These are phyloP conservation scores for Tylopilus rubrobrunneus DNA, from an alignment of 768 basidiomycete genomes.

Conservation along the genomic window DNA sequence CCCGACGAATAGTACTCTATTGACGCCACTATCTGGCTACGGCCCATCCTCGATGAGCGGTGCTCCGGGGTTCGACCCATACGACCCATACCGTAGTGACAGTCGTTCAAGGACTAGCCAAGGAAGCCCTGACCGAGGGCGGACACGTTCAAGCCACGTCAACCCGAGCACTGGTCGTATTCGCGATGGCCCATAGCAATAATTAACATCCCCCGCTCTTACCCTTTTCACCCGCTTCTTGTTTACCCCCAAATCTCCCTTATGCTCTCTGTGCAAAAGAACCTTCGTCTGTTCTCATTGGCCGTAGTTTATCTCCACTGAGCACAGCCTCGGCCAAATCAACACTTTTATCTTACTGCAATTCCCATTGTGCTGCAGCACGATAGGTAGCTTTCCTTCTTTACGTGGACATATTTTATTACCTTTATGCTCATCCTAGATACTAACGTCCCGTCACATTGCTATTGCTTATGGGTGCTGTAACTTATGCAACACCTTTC, in stretches of 20 bases:
- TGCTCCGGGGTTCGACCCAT: slow-evolving; percentile 12
- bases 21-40: slow-evolving; percentile 68
- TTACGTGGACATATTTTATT: slow-evolving; percentile 30
- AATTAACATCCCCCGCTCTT: neutral
- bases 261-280: slow-evolving; percentile 6
- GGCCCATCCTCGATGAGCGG: slow-evolving; percentile 37
- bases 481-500: slow-evolving; percentile 9
- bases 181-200: slow-evolving; percentile 9
- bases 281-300: slow-evolving; percentile 1
- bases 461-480: slow-evolving; percentile 13
- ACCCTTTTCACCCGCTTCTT: neutral
- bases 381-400: slow-evolving; percentile 16
- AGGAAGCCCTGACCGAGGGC: slow-evolving; percentile 24
- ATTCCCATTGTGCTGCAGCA: slow-evolving; percentile 7
- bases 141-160: slow-evolving; percentile 19
- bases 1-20: slow-evolving; percentile 61
- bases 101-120: slow-evolving; percentile 42
- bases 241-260: neutral
- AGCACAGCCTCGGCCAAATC: neutral
- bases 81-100: slow-evolving; percentile 35
- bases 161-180: slow-evolving; percentile 5
- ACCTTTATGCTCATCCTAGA: slow-evolving; percentile 21
- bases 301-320: slow-evolving; percentile 2
- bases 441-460: slow-evolving; percentile 11
- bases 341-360: slow-evolving; percentile 2